phyloP scores from a whole-genome alignment of 371 early-diverging fungal genomes.

The Umbelopsis sp. region DNA sequence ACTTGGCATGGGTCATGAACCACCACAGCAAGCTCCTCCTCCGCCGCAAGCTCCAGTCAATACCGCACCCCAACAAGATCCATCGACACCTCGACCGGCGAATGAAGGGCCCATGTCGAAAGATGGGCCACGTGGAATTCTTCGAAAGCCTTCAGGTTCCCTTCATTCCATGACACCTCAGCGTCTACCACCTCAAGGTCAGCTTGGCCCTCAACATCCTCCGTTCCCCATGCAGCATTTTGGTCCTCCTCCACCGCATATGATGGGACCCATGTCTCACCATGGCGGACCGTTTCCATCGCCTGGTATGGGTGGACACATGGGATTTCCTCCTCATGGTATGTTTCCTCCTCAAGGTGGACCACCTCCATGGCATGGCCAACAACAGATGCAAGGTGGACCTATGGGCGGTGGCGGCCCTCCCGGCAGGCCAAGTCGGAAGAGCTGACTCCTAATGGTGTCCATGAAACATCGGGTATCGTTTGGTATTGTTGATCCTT shows the following conservation, averaged over 20 bases:
- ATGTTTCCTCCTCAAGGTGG: constrained; percentile 13
- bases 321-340: constrained; percentile 3
- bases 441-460: constrained; percentile 18
- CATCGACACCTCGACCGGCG: neutral
- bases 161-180: neutral
- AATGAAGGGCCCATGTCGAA: neutral
- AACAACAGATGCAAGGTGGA: constrained; percentile 1
- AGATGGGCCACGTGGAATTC: constrained; percentile 13
- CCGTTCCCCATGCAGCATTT: constrained; percentile 12
- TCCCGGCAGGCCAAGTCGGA: constrained; percentile 5
- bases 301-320: neutral
- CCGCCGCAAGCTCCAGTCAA: neutral
- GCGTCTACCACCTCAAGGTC: neutral
- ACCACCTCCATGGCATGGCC: constrained; percentile 14
- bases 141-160: neutral
- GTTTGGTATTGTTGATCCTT: constrained; percentile 15
- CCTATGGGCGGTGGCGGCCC: neutral
- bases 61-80: neutral
- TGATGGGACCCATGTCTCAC: constrained; percentile 1
- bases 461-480: constrained; percentile 13
- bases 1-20: neutral
- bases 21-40: neutral
- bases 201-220: neutral
- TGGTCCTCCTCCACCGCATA: constrained; percentile 8
- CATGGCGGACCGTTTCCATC: constrained; percentile 2